Conservation (phyloP, 148 eudicot species). For the Simmondsia chinensis region DNA sequence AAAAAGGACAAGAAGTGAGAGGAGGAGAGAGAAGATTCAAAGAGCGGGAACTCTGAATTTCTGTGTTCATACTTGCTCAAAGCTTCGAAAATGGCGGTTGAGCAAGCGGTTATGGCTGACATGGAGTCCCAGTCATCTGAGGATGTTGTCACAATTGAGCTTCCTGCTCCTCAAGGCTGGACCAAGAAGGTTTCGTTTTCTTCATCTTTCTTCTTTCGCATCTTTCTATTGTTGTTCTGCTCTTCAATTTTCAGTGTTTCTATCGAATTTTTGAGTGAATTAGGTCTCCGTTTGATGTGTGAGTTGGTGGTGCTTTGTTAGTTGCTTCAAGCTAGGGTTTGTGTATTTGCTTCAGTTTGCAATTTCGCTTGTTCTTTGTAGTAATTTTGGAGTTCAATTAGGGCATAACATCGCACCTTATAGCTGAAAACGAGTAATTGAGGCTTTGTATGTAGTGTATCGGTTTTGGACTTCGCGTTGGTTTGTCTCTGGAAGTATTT, state of each 20-base stretch:
- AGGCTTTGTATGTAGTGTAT: no score
- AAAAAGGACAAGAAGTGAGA: neutral
- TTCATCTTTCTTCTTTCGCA: neutral
- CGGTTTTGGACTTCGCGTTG: no score
- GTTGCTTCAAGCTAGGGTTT: no score
- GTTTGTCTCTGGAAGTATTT: no score
- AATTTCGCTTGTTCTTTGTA: no score
- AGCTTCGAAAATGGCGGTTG: conserved; percentile 13
- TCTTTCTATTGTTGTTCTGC: neutral
- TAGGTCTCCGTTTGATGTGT: neutral
- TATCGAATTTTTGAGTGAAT: neutral
- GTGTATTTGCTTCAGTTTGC: no score
- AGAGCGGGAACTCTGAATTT: conserved; percentile 10
- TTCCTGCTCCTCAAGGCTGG: conserved; percentile 27
- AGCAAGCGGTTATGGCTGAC: conserved; percentile 6
- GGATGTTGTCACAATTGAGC: conserved; percentile 9
- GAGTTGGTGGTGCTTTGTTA: no score
- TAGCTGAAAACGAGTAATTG: no score
- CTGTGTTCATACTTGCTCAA: no score
- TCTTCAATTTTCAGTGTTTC: neutral
- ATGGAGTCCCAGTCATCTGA: neutral
- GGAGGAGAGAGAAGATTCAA: neutral
- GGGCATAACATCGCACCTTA: no score
- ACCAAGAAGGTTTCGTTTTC: conserved; percentile 11
- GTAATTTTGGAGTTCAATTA: no score